Percentiles rank a stretch among this genome's conserved stretches.
These are phyloP conservation scores for Coffea canephora DNA, from an alignment of 257 asterid genomes.

Conservation along the genomic window DNA sequence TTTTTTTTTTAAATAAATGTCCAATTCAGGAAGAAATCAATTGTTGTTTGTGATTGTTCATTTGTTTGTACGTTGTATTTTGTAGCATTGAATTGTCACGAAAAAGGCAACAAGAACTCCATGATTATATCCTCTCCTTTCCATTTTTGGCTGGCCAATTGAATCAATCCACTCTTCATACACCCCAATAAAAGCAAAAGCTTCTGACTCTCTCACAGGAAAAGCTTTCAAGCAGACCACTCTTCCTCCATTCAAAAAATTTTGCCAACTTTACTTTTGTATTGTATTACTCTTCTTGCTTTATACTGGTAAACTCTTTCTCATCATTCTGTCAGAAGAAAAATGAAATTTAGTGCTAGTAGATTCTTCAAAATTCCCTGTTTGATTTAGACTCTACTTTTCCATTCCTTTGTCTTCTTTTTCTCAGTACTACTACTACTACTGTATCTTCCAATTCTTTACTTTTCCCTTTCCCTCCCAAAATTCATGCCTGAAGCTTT, in stretches of 20 bases:
- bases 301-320: constrained; percentile 1
- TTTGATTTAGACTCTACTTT: constrained; percentile 21
- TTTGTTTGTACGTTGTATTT: too few relatives aligned
- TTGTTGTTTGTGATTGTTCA: neutral
- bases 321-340: constrained; percentile 27
- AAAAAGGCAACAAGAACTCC: constrained; percentile 6
- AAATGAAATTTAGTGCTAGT: neutral
- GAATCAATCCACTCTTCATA: neutral
- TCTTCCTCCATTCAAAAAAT: constrained; percentile 15
- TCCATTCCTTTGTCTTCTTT: constrained; percentile 18
- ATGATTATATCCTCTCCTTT: constrained; percentile 8
- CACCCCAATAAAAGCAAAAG: constrained; percentile 15
- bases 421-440: neutral
- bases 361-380: constrained; percentile 16
- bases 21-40: neutral
- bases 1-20: neutral
- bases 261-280: neutral
- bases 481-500: neutral
- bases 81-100: neutral
- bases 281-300: neutral
- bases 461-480: constrained; percentile 31
- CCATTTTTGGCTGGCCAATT: constrained; percentile 6
- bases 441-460: constrained; percentile 19
- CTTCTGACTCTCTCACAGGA: constrained; percentile 6
- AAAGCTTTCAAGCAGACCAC: neutral